Percentiles rank a stretch among this genome's conserved stretches.
These are phyloP conservation scores for Starmerella asiatica DNA, from an alignment of 805 yeast species.

Conservation along the genomic window DNA sequence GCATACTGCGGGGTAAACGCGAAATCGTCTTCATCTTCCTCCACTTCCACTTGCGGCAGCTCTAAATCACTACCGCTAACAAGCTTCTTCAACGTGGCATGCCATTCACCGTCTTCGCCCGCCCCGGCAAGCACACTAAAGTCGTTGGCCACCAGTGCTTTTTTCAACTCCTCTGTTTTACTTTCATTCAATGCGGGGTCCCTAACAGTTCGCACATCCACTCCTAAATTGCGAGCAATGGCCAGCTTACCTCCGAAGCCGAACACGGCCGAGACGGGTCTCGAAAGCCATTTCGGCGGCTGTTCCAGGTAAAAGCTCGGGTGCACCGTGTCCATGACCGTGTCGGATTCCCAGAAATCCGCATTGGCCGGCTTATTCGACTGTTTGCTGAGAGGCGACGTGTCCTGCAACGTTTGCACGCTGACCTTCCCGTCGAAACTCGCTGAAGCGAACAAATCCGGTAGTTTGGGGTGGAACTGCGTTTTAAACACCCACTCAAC, in stretches of 20 bases:
- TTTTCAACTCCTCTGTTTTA: constrained; percentile 31
- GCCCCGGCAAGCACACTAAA: constrained; percentile 24
- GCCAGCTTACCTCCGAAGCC: constrained; percentile 91
- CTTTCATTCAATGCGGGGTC: constrained; percentile 17
- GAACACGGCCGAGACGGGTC: constrained; percentile 62
- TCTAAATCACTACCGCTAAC: constrained; percentile 18
- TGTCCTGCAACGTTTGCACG: constrained; percentile 80
- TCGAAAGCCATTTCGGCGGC: constrained; percentile 80
- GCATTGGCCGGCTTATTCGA: constrained; percentile 18
- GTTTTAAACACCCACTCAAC: constrained; percentile 91
- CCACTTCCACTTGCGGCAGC: constrained; percentile 11
- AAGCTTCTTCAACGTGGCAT: constrained; percentile 25
- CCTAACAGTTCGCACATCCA: constrained; percentile 32
- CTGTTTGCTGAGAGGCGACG: constrained; percentile 28
- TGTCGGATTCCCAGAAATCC: constrained; percentile 66
- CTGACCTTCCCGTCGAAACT: constrained; percentile 73
- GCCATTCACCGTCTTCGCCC: constrained; percentile 26
- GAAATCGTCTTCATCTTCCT: constrained; percentile 33
- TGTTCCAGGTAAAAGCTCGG: constrained; percentile 60
- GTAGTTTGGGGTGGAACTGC: constrained; percentile 72
- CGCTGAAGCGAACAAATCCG: constrained; percentile 54
- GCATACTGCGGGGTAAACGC: constrained; percentile 22
- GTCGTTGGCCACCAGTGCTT: constrained; percentile 37
- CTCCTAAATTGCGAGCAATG: constrained; percentile 29
- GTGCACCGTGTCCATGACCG: constrained; percentile 29